phyloP scores from a whole-genome alignment of 352 stramenopile species.

The Phytophthora pluvialis region DNA sequence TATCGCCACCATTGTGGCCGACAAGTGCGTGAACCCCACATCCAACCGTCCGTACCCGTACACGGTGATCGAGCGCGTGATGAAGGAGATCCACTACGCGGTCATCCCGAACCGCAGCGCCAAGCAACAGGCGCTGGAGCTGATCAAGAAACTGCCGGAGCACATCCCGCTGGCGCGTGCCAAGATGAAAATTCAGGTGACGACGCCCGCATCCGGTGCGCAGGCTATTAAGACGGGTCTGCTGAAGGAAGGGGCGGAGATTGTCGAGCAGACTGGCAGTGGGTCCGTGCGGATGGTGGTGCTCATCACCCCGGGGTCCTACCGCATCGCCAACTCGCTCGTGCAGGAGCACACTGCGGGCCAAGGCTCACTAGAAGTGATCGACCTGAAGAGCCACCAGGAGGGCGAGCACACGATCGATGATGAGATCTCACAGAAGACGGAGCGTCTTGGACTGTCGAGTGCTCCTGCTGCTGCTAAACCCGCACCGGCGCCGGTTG shows the following conservation, averaged over 20 bases:
- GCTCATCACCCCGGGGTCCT: conserved; percentile 79
- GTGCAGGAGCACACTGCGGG: conserved; percentile 66
- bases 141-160: conserved; percentile 94
- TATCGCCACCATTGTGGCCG: conserved; percentile 96
- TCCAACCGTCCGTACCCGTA: conserved; percentile 97
- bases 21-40: conserved; percentile 97
- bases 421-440: conserved; percentile 91
- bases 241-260: conserved; percentile 65
- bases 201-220: conserved; percentile 51
- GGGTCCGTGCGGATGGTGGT: conserved; percentile 69
- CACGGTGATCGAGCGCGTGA: conserved; percentile 96
- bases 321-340: conserved; percentile 76
- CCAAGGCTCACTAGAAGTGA: conserved; percentile 88
- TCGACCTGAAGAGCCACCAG: conserved; percentile 93
- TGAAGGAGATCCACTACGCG: conserved; percentile 96
- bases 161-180: conserved; percentile 96
- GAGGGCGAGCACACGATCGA: conserved; percentile 93
- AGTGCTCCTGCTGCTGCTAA: conserved; percentile 22
- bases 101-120: conserved; percentile 94
- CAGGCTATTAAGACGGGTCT: conserved; percentile 70
- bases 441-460: conserved; percentile 66
- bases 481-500: conserved; percentile 7
- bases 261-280: conserved; percentile 67
- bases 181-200: conserved; percentile 96
- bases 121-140: conserved; percentile 97